Conservation (phyloP, 805 yeast genomes). For the Lachancea meyersii region DNA sequence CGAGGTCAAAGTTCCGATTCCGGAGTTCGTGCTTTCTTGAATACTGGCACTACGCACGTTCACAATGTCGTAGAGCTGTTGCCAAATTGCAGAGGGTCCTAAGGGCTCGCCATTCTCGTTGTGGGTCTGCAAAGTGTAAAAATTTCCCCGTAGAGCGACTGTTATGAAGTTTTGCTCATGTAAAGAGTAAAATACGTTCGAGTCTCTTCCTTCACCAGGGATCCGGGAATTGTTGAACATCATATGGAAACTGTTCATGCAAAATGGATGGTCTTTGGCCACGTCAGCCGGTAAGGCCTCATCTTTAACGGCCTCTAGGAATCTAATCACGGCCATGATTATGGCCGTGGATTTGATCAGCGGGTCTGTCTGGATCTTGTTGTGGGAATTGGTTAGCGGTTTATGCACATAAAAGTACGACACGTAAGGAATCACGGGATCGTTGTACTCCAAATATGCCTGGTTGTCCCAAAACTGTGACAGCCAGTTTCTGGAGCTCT, state of each 20-base stretch:
- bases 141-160: constrained; percentile 69
- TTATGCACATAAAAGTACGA: constrained; percentile 85
- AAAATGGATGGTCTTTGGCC: constrained; percentile 72
- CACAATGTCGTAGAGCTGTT: constrained; percentile 54
- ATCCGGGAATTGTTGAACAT: constrained; percentile 88
- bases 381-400: constrained; percentile 42
- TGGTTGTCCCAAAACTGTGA: constrained; percentile 90
- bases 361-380: constrained; percentile 53
- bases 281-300: constrained; percentile 76
- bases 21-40: constrained; percentile 28
- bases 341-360: constrained; percentile 71
- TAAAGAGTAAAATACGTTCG: constrained; percentile 45
- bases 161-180: constrained; percentile 57
- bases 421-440: constrained; percentile 91
- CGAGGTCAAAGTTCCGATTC: constrained; percentile 75
- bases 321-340: constrained; percentile 58
- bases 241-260: constrained; percentile 87
- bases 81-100: constrained; percentile 44
- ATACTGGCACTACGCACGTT: constrained; percentile 32
- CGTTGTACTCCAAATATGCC: constrained; percentile 85
- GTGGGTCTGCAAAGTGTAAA: constrained; percentile 70
- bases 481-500: constrained; percentile 73
- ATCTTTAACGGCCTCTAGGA: constrained; percentile 57
- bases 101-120: constrained; percentile 38
- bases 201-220: constrained; percentile 63